Evolutionary conservation across 768 basidiomycete species (phyloP), one percentile per base, ranked within the genome.

Genomic region (Leccinum sublutescens): DNA sequence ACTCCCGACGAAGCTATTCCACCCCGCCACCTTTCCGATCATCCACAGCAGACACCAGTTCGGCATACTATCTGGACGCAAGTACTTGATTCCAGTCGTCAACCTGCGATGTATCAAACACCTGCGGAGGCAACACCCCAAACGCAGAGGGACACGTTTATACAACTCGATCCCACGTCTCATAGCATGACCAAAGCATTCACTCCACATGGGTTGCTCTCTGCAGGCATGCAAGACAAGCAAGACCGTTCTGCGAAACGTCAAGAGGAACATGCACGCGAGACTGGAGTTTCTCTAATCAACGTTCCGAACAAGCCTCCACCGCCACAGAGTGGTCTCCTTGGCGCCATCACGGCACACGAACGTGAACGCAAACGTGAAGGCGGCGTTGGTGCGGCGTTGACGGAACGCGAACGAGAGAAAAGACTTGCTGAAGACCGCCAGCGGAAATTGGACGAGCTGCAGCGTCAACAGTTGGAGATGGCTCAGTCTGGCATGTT

Each of bases 221-320:
- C 94, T 58, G 93, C 94, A 55, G 97, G 97, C 38, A 80, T 98
- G 64, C 93, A 96, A 68, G 95, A 98, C 71, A 93, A 93, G 72
- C 88, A 95, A 71, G 95, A 97, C 69, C 85, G 96, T 36, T 97
- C 95, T 31, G 97, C 97, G 2, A 95, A 95, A 74, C 83, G 89
- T 54, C 94, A 98, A 68, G 96, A 99, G 72, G 93, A 97, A 72
- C 75, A 92, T 11, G 97, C 97, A 10, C 82, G 95, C 36, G 95
- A 97, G 75, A 87, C 82, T 7, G 97, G 97, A 29, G 91, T 85
- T 15, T 93, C 94, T 4, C 82, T 98, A 55, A 87, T 98, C 77
- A 95, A 96, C 71, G 93, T 99, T n/a, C 93, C 93, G 4, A 85
- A 87, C 68, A 96, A 96, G 70, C 94, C 95, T 0, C 94, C 93